phyloP scores from a whole-genome alignment of 306 rosid genomes.

The Cyclanthera cordifolia region DNA sequence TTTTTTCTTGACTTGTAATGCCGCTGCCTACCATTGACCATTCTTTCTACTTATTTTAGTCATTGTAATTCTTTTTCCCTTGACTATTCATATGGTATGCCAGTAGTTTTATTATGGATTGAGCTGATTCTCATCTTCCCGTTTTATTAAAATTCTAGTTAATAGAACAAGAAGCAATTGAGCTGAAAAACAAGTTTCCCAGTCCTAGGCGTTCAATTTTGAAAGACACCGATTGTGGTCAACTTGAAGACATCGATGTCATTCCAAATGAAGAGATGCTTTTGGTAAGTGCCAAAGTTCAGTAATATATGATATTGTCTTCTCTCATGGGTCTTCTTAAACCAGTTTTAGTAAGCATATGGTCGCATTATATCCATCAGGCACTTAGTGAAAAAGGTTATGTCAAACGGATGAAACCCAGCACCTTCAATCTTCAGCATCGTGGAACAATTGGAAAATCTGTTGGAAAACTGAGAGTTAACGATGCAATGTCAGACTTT shows the following conservation, averaged over 20 bases:
- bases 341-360: neutral
- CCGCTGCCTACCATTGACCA: neutral
- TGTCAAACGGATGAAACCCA: conserved; percentile 88
- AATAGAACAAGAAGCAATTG: conserved; percentile 78
- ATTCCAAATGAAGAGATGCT: conserved; percentile 94
- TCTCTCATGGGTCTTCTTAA: neutral
- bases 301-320: neutral
- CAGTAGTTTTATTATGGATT: neutral
- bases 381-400: conserved; percentile 91
- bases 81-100: neutral
- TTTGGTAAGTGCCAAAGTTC: conserved; percentile 37
- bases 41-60: neutral
- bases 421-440: conserved; percentile 73
- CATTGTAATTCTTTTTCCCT: neutral
- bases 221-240: conserved; percentile 80
- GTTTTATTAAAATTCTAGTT: conserved; percentile 24
- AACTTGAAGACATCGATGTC: conserved; percentile 90
- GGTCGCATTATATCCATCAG: conserved; percentile 27
- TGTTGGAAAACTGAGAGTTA: conserved; percentile 87
- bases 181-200: conserved; percentile 69
- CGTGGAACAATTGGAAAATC: conserved; percentile 99
- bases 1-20: conserved; percentile 9
- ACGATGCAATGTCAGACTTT: conserved; percentile 94
- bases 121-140: neutral
- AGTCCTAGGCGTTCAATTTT: conserved; percentile 68